Conservation (phyloP, 1,284 basidiomycete species). For the Ustilago cynodontis region DNA sequence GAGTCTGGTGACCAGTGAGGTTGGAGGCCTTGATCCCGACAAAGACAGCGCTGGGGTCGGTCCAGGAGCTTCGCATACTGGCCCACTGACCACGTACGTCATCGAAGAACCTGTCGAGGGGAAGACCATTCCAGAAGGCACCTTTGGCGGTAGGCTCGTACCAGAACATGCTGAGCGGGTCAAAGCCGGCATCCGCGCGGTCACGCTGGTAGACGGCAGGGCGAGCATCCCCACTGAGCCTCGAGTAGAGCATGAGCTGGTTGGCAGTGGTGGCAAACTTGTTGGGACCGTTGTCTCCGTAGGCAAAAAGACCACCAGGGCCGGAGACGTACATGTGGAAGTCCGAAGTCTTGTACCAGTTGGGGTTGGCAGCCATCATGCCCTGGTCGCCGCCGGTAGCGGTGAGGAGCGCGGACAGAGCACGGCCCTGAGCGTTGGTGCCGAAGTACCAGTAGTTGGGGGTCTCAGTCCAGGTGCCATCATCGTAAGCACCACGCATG, state of each 20-base stretch:
- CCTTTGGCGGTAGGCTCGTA: conserved; percentile 86
- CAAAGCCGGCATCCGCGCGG: conserved; percentile 80
- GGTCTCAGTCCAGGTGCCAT: conserved; percentile 96
- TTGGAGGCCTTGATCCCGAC: conserved; percentile 89
- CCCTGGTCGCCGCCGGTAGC: conserved; percentile 87
- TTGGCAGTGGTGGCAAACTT: conserved; percentile 78
- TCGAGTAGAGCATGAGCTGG: conserved; percentile 63
- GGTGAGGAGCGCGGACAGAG: conserved; percentile 83
- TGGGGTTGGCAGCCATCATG: conserved; percentile 74
- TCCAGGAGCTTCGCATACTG: conserved; percentile 91
- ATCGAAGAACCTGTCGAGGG: conserved; percentile 84
- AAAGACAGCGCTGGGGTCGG: conserved; percentile 84
- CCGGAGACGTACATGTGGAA: conserved; percentile 93
- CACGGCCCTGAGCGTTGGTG: conserved; percentile 91
- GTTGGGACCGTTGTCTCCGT: conserved; percentile 94
- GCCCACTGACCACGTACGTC: conserved; percentile 80
- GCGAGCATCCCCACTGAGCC: conserved; percentile 72
- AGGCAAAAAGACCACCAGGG: conserved; percentile 87
- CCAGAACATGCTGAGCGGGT: conserved; percentile 98
- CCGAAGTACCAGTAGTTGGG: conserved; percentile 77
- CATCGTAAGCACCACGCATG: conserved; percentile 74
- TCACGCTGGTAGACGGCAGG: conserved; percentile 94
- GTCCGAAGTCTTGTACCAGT: conserved; percentile 80
- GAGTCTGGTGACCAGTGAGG: conserved; percentile 81
- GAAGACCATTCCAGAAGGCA: conserved; percentile 88